Base-by-base conservation (phyloP, 2,329 filamentous ascomycete species). In the Penicillium olsonii region DNA sequence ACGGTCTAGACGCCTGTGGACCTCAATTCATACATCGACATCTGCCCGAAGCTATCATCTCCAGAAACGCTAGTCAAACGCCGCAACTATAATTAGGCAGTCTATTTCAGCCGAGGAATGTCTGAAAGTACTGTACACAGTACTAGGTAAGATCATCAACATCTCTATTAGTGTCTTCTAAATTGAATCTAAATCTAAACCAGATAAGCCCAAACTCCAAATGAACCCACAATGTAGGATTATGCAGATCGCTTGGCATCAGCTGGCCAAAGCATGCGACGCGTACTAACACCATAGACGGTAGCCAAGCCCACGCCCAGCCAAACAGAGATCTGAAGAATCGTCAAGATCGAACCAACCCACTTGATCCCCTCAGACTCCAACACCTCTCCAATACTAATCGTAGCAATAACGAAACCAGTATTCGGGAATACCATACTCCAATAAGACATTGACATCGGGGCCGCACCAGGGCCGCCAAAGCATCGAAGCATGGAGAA, bases 371-470 rank as follows among this genome's bases (percentile, higher is more conserved):
- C 31, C 5, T 34, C 29, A 4, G 41, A 43, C 20, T 37, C 14
- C 20, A 43, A 26, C 5, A 61, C 60, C 43, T 68, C 65, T 12
- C 69, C 71, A 31, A 74, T 70, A 6, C 61, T 61, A 37, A 73
- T 73, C 4, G 71, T 74, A n/a, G 71, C 70, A n/a, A 75, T 64
- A 41, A 69, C 63, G 43, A 74, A 74, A 17, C 71, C 72, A 6
- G 68, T 68, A 55, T 74, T 74, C 2, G 72, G 72, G 53, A 74
- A 75, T 0, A 75, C 70, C 45, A 59, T 59, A 17, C 52, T 45
- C 60, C 60, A 62, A 45, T 55, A 62, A 9, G 42, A 37, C 14
- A 59, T 18, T 6, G 53, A 50, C 44, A 52, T 56, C 19, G 17
- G 12, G 11, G 44, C 20, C 12, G 39, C 31, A 10, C 41, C 38